These are phyloP conservation scores for Orbilia oligospora DNA, from an alignment of 2,329 filamentous ascomycete genomes.

Conservation along the genomic window DNA sequence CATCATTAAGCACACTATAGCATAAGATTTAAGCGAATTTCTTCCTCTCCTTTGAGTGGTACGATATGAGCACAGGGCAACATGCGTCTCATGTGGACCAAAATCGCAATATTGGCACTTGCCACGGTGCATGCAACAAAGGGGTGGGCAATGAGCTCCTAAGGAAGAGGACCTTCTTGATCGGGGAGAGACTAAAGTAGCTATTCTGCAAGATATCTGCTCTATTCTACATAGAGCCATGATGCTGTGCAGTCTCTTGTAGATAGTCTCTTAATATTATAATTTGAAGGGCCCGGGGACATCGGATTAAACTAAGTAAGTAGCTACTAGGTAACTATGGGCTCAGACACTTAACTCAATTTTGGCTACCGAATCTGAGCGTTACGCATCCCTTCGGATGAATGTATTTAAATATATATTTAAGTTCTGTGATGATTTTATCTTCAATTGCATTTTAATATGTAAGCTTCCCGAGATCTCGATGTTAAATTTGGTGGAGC, in stretches of 20 bases:
- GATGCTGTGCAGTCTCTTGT: too few species aligned
- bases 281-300: slow-evolving; percentile 11
- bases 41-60: slow-evolving; percentile 27
- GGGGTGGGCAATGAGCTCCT: too few species aligned
- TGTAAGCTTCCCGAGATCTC: slow-evolving; percentile 12
- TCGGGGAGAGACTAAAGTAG: not conserved
- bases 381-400: slow-evolving; percentile 35
- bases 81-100: slow-evolving; percentile 38
- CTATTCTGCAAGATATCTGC: slow-evolving; percentile 1
- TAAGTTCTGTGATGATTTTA: slow-evolving; percentile 13
- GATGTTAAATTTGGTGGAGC: slow-evolving; percentile 25
- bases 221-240: not conserved
- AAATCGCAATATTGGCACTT: slow-evolving; percentile 24
- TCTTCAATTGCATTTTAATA: slow-evolving; percentile 27
- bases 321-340: too few species aligned
- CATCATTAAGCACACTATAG: not conserved
- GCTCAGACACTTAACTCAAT: too few species aligned
- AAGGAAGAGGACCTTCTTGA: slow-evolving; percentile 13
- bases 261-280: too few species aligned
- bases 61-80: slow-evolving; percentile 22
- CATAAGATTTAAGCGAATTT: slow-evolving; percentile 27
- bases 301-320: not conserved
- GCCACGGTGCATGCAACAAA: slow-evolving; percentile 22
- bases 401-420: not conserved
- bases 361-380: slow-evolving; percentile 35